Percentiles rank a stretch among this genome's conserved stretches.
Conservation (phyloP, 441 rosid species). For the Mallotus repandus region DNA sequence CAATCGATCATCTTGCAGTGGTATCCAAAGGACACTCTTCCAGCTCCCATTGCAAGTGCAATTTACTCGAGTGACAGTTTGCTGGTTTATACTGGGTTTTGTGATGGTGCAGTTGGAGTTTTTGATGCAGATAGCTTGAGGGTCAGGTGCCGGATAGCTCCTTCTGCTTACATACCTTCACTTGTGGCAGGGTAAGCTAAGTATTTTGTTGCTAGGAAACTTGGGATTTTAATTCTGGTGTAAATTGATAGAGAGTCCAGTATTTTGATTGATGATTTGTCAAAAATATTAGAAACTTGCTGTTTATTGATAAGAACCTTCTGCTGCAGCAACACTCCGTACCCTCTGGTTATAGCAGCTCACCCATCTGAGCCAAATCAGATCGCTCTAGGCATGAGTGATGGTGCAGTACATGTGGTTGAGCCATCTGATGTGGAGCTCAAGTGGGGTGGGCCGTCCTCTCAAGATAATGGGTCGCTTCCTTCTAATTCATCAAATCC, state of each 20-base stretch:
- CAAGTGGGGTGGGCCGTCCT: conserved; percentile 43
- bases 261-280: not conserved
- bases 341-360: conserved; percentile 48
- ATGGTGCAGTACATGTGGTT: conserved; percentile 46
- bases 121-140: conserved; percentile 51
- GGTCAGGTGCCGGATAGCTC: conserved; percentile 52
- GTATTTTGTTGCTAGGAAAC: not conserved
- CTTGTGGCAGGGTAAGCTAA: conserved; percentile 33
- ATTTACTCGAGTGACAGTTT: conserved; percentile 53
- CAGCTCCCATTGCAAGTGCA: conserved; percentile 54
- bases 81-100: conserved; percentile 49
- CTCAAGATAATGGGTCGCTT: conserved; percentile 45
- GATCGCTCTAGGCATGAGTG: conserved; percentile 57
- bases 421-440: conserved; percentile 47
- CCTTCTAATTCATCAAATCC: conserved; percentile 55
- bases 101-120: conserved; percentile 61
- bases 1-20: conserved; percentile 39
- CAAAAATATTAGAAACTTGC: not conserved
- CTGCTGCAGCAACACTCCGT: conserved; percentile 27
- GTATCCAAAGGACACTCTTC: conserved; percentile 49
- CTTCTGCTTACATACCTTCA: conserved; percentile 52
- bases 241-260: not conserved
- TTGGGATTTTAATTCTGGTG: not conserved
- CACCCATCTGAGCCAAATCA: conserved; percentile 59
- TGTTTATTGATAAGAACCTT: not conserved